Evolutionary conservation across 1,284 basidiomycete genomes (phyloP).

Genomic region (Apiotrichum domesticum): DNA sequence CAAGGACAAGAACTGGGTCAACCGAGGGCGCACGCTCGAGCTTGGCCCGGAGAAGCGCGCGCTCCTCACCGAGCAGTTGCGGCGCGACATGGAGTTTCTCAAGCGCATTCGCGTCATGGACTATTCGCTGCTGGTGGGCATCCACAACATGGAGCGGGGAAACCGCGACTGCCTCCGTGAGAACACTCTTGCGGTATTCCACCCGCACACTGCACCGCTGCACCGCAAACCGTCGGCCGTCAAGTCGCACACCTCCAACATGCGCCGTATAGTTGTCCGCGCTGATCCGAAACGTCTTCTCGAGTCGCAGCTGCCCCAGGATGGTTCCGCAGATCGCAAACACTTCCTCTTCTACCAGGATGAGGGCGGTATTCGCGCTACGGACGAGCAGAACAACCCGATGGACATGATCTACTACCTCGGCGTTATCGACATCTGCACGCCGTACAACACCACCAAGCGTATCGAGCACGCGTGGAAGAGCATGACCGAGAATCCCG

Average conservation of each 20-base stretch:
- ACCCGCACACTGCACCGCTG: constrained; percentile 59
- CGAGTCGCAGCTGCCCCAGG: constrained; percentile 60
- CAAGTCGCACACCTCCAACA: constrained; percentile 63
- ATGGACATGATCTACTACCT: constrained; percentile 86
- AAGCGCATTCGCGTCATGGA: constrained; percentile 88
- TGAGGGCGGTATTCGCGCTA: constrained; percentile 86
- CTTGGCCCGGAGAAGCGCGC: constrained; percentile 91
- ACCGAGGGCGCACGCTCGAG: constrained; percentile 68
- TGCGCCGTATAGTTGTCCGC: constrained; percentile 75
- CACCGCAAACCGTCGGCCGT: constrained; percentile 57
- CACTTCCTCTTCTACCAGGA: constrained; percentile 95
- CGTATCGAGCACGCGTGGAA: constrained; percentile 88
- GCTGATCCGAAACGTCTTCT: constrained; percentile 69
- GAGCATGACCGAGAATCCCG: constrained; percentile 74
- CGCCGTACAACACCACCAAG: constrained; percentile 76
- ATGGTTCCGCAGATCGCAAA: constrained; percentile 63
- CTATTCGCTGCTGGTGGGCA: constrained; percentile 88
- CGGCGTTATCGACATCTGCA: constrained; percentile 89
- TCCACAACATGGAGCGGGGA: constrained; percentile 84
- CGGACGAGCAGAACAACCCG: constrained; percentile 71
- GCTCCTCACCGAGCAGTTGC: constrained; percentile 79
- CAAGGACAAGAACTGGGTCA: constrained; percentile 97
- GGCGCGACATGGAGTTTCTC: constrained; percentile 78
- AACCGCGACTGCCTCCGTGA: constrained; percentile 85
- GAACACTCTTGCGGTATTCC: constrained; percentile 73